Base-by-base conservation (phyloP, 2,329 filamentous ascomycete genomes). In the Hypoxylon sp. region DNA sequence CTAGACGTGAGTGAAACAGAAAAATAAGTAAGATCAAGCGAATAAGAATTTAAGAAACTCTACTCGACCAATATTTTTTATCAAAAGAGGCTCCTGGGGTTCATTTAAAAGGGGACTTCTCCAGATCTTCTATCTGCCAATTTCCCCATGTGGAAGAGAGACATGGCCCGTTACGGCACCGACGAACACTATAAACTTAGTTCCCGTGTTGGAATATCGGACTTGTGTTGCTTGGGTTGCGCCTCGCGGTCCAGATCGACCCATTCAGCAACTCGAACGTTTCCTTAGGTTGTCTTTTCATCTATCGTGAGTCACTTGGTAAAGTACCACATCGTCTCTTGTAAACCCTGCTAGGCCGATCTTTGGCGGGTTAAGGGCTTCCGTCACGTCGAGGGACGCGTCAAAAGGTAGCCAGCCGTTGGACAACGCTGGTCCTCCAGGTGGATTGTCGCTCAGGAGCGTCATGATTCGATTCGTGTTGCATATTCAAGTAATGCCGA, bases 1-100 rank as follows among this genome's bases (percentile, higher is more conserved):
- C 70, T 70, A 70, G 65, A 72, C 50, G 60, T 68, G 63, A 69
- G 65, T 52, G 52, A 70, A 67, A 70, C 65, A 65, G 67, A 61
- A 67, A 70, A 60, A 56, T 69, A 62, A 62, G 48, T 22, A 65
- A 13, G 39, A 67, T 63, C 52, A 67, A 47, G 42, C 70, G 68
- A 69, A 72, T 70, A 55, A 72, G 61, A 69, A 70, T 65, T 68
- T 42, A 48, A 67, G 65, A 67, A 66, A 65, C 61, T 39, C 61
- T 39, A 61, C 29, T 66, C 63, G 60, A 50, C 51, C 66, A 60
- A 29, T 51, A 22, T 59, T 64, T 64, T 64, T 64, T 60, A 65
- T 65, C 47, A 67, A 67, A 68, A 48, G 52, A 62, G 48, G 56
- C 48, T 58, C 57, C 63, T 44, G 39, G 60, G 65, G 44, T 55